Evolutionary conservation across 1,284 basidiomycete species (phyloP).

Genomic region (Sanghuangporus weigelae): DNA sequence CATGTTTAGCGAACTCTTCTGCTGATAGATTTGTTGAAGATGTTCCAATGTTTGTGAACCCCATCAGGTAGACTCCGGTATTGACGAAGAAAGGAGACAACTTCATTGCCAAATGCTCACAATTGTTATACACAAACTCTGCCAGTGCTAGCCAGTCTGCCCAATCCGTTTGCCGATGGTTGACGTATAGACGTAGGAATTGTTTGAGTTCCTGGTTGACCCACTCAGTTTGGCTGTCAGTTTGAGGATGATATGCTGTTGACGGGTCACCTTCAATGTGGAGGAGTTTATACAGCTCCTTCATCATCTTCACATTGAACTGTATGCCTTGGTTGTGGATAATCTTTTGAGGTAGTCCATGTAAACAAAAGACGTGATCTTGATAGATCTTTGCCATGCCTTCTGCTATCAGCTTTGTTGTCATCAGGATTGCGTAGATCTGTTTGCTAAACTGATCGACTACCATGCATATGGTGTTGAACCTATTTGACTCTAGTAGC

Average conservation of each 20-base stretch:
- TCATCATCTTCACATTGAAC: neutral
- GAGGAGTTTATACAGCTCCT: neutral
- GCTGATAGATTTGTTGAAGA: neutral
- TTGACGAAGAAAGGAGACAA: neutral
- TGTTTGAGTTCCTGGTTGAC: constrained; percentile 6
- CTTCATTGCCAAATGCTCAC: neutral
- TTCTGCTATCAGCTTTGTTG: neutral
- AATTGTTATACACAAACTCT: constrained; percentile 2
- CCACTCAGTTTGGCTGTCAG: neutral
- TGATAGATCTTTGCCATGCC: neutral
- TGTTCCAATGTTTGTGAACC: neutral
- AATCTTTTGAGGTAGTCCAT: neutral
- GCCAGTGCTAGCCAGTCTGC: neutral
- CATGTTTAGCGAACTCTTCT: neutral
- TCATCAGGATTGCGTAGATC: neutral
- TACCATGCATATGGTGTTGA: neutral
- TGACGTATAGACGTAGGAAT: neutral
- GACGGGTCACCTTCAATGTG: neutral
- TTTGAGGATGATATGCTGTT: constrained; percentile 31
- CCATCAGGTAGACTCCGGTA: neutral
- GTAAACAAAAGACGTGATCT: neutral
- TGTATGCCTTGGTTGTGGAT: neutral
- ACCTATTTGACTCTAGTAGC: neutral
- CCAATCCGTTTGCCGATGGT: neutral
- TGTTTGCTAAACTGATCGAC: neutral